A percentile compares a stretch with the other conserved stretches of the same genome.
phyloP scores from a whole-genome alignment of 108 stramenopile genomes.

The Craspedostauros australis region DNA sequence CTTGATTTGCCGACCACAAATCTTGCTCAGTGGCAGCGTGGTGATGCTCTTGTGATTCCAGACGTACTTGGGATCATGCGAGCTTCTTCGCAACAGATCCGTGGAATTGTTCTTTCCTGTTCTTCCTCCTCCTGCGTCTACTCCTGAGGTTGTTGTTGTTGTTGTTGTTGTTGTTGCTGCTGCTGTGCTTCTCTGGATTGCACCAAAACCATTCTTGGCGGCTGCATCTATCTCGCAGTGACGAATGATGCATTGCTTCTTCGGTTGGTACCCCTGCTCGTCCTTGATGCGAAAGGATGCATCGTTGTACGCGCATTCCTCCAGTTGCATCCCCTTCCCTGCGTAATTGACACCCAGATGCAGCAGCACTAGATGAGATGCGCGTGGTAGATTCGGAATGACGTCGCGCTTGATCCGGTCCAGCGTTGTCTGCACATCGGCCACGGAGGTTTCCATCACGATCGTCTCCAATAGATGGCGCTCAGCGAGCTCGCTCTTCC shows the following conservation, averaged over 20 bases:
- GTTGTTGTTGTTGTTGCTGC: not conserved
- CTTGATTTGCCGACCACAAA: not conserved
- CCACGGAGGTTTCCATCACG: conserved; percentile 68
- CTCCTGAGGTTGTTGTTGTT: not conserved
- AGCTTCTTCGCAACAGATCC: no score
- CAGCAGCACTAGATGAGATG: conserved; percentile 40
- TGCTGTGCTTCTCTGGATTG: not conserved
- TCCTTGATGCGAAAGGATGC: conserved; percentile 90
- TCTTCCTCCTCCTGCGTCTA: not conserved
- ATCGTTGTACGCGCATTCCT: conserved; percentile 89
- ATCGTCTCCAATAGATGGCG: conserved; percentile 16
- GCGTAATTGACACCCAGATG: conserved; percentile 76
- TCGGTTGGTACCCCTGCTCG: conserved; percentile 68
- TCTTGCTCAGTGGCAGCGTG: conserved; percentile 1
- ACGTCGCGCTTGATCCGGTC: conserved; percentile 6
- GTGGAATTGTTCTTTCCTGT: not conserved
- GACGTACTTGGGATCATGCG: no score
- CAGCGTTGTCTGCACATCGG: conserved; percentile 28
- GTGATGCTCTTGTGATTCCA: no score
- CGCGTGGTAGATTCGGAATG: not conserved
- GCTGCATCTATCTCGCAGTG: no score
- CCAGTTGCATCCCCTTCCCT: conserved; percentile 60
- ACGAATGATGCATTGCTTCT: conserved; percentile 31
- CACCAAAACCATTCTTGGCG: not conserved
- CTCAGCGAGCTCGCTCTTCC: not conserved